A percentile compares a stretch with the other conserved stretches of the same genome.
phyloP scores from a whole-genome alignment of 2,329 filamentous ascomycete species.

The Colletotrichum tabaci region DNA sequence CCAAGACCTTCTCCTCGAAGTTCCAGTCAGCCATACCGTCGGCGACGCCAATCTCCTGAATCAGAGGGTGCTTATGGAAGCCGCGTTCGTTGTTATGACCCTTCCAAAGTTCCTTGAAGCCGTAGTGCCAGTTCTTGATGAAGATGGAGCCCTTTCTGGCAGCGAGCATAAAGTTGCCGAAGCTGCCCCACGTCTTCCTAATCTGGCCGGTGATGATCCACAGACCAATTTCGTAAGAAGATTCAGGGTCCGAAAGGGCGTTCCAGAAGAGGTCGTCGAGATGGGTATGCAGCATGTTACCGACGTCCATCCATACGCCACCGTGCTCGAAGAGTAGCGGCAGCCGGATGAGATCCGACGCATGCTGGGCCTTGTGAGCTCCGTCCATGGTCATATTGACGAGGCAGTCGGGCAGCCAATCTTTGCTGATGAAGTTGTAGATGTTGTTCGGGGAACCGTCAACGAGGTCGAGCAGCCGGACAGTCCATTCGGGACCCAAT shows the following conservation, averaged over 20 bases:
- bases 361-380: constrained; percentile 53
- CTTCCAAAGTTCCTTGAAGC: not conserved
- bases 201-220: not conserved
- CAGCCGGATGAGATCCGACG: constrained; percentile 59
- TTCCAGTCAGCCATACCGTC: not conserved
- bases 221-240: not conserved
- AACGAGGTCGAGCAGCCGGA: not conserved
- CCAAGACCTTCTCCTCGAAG: constrained; percentile 44
- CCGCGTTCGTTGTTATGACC: not conserved
- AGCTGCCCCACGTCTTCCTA: not conserved
- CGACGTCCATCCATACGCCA: constrained; percentile 57
- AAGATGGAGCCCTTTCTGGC: not conserved
- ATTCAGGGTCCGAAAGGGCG: constrained; percentile 44
- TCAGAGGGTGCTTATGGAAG: not conserved
- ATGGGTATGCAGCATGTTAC: constrained; percentile 51
- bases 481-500: not conserved
- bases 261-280: constrained; percentile 54
- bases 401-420: not conserved
- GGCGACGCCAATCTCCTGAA: not conserved
- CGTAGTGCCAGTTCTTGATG: not conserved
- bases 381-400: not conserved
- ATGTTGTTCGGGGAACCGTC: not conserved
- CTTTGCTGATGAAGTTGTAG: not conserved
- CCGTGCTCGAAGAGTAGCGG: constrained; percentile 52
- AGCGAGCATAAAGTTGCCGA: not conserved